phyloP scores from a whole-genome alignment of 2,329 filamentous ascomycete genomes.

The Thermoascus crustaceus region DNA sequence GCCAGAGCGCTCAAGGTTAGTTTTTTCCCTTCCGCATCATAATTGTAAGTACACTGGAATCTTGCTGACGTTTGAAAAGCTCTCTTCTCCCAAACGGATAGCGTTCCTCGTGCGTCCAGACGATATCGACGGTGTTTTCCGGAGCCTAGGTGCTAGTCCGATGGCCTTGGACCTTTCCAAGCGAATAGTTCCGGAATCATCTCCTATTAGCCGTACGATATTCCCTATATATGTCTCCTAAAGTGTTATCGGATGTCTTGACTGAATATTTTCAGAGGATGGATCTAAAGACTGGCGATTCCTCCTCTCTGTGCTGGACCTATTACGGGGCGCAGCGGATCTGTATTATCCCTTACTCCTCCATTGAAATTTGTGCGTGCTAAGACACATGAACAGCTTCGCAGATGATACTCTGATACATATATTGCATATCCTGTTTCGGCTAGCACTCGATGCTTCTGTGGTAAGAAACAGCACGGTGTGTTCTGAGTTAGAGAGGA shows the following conservation, averaged over 20 bases:
- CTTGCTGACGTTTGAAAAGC: constrained; percentile 12
- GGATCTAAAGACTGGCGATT: constrained; percentile 10
- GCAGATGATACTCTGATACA: constrained; percentile 23
- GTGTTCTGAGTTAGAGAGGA: constrained; percentile 25
- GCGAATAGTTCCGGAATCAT: constrained; percentile 17
- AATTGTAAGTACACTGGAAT: not conserved
- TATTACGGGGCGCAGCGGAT: constrained; percentile 23
- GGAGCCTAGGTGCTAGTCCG: constrained; percentile 47
- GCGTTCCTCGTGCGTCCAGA: constrained; percentile 28
- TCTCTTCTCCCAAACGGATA: constrained; percentile 20
- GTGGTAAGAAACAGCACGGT: constrained; percentile 21
- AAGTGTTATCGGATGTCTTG: too few relatives aligned
- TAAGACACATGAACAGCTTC: constrained; percentile 21
- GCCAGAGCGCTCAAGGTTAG: constrained; percentile 44
- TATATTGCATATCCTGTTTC: constrained; percentile 26
- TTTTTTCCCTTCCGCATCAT: constrained; percentile 18
- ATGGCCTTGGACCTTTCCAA: constrained; percentile 35
- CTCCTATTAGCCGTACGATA: too few relatives aligned
- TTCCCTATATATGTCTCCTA: too few relatives aligned
- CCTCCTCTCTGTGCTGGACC: constrained; percentile 27
- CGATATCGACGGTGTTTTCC: constrained; percentile 47
- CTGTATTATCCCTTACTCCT: constrained; percentile 25
- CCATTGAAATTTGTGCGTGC: too few relatives aligned
- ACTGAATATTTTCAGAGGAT: constrained; percentile 9
- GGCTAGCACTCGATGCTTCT: constrained; percentile 29